These are phyloP conservation scores for Puccinia hordei DNA, from an alignment of 1,284 basidiomycete genomes.

Conservation along the genomic window DNA sequence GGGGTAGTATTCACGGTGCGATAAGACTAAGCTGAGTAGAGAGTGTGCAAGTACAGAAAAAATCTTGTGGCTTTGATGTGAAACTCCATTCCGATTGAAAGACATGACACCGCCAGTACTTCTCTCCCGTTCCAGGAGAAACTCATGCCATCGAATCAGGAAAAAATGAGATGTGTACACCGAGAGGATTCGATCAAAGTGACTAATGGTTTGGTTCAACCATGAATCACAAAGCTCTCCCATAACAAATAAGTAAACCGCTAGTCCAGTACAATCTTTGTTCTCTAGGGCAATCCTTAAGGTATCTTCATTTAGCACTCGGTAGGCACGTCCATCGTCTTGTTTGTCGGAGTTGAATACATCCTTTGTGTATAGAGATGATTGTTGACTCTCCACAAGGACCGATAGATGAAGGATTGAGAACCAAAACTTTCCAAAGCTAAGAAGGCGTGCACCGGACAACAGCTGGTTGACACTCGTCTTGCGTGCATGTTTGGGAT, in stretches of 20 bases:
- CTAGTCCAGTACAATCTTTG: constrained; percentile 16
- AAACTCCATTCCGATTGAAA: constrained; percentile 10
- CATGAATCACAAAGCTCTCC: constrained; percentile 1
- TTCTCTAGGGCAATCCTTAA: neutral
- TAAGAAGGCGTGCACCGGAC: too few species aligned
- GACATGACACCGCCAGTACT: neutral
- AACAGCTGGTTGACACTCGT: too few species aligned
- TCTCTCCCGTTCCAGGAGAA: neutral
- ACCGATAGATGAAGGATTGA: too few species aligned
- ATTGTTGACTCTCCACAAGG: too few species aligned
- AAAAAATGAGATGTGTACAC: constrained; percentile 15
- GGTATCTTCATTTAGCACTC: neutral
- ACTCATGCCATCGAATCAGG: too few species aligned
- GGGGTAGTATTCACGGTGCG: constrained; percentile 12
- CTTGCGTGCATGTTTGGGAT: too few species aligned
- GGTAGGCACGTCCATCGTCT: too few species aligned
- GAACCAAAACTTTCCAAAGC: too few species aligned
- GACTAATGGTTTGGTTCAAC: constrained; percentile 22
- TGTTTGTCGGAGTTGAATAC: too few species aligned
- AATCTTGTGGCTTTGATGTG: constrained; percentile 15
- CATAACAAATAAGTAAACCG: too few species aligned
- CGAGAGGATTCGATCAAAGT: constrained; percentile 12
- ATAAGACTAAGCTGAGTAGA: neutral
- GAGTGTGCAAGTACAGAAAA: too few species aligned
- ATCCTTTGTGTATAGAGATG: too few species aligned